Percentiles rank a stretch among this genome's conserved stretches.
Evolutionary conservation across 2,329 filamentous ascomycete genomes (phyloP).

Genomic region (Verruconis gallopava): DNA sequence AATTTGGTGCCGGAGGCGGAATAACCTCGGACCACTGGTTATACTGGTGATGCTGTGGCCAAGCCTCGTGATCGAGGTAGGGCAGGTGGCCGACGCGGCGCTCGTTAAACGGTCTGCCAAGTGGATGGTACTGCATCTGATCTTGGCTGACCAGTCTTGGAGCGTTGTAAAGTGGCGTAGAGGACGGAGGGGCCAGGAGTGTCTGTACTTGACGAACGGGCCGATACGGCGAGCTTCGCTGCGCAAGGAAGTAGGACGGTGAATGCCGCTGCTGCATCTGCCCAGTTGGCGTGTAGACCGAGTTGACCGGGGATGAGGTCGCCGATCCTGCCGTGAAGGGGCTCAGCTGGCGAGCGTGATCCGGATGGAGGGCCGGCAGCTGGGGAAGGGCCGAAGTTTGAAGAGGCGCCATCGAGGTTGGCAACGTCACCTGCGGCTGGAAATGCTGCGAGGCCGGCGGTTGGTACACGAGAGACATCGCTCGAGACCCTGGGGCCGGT

Average conservation of each 20-base stretch:
- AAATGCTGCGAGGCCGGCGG: conserved; percentile 33
- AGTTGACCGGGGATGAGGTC: conserved; percentile 56
- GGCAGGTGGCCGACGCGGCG: conserved; percentile 29
- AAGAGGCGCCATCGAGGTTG: conserved; percentile 16
- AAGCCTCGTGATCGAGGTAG: conserved; percentile 27
- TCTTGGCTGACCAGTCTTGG: conserved; percentile 30
- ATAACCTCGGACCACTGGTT: conserved; percentile 21
- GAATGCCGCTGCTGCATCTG: conserved; percentile 64
- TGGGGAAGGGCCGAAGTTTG: conserved; percentile 14
- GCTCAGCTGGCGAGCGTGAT: conserved; percentile 37
- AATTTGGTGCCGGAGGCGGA: conserved; percentile 4
- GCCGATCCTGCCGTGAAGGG: conserved; percentile 39
- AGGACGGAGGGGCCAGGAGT: conserved; percentile 63
- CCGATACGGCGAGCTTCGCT: conserved; percentile 83
- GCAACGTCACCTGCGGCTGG: conserved; percentile 22
- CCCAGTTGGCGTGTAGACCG: conserved; percentile 37
- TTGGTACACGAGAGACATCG: conserved; percentile 68
- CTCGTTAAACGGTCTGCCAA: conserved; percentile 34
- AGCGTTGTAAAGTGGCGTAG: conserved; percentile 55
- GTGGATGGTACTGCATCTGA: conserved; percentile 39
- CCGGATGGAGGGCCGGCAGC: conserved; percentile 16
- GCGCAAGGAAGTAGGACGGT: conserved; percentile 74
- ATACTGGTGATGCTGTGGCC: conserved; percentile 25
- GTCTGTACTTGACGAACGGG: conserved; percentile 83
- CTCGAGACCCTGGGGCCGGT: conserved; percentile 38